Base-by-base conservation (phyloP, 2,329 filamentous ascomycete genomes). In the Cladobotryum mycophilum region DNA sequence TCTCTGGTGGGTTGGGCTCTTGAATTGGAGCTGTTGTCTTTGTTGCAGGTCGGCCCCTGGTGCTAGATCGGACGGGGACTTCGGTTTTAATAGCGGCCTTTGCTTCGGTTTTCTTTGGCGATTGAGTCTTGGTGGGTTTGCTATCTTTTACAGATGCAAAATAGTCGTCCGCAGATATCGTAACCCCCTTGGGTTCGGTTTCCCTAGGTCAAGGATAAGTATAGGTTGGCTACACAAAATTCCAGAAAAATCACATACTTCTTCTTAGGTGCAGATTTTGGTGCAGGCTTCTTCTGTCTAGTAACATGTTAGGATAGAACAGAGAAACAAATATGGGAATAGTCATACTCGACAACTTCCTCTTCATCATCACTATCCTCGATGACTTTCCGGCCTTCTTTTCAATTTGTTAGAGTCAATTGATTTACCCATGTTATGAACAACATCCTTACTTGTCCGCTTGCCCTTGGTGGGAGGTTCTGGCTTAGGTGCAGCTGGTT, bases 321-420 rank as follows among this genome's bases (percentile, higher is more conserved):
- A 48, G 18, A 30, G 14, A 34, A 49, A 25, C 7, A 53, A 41
- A 15, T 46, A n/a, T 18, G 14, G 37, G n/a, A 40, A 40, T n/a
- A 38, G 45, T 47, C 44, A 45, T 72, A 82, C 79, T 75, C 67
- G 52, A 76, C 66, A 40, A 70, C 71, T 34, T 60, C 60, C 40
- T 88, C 85, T 30, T 91, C 88, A 50, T 91, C 88, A 41, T 88
- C 85, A 56, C 88, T 92, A 55, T 95, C 89, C 55, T 90, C 82
- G 43, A 93, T 72, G 35, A 95, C 79, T 61, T 86, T 90, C 51
- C 86, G 81, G 45, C 68, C 74, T 61, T 75, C 73, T 79, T 25
- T 49, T 30, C 41, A 51, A 41, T 11, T 34, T 4, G 45, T 66
- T 45, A 69, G 58, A 22, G 45, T 35, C 20, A 42, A 44, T 37